A percentile compares a stretch with the other conserved stretches of the same genome.
These are phyloP conservation scores for Clavariopsis aquatica DNA, from an alignment of 495 filamentous ascomycete species.

Conservation along the genomic window DNA sequence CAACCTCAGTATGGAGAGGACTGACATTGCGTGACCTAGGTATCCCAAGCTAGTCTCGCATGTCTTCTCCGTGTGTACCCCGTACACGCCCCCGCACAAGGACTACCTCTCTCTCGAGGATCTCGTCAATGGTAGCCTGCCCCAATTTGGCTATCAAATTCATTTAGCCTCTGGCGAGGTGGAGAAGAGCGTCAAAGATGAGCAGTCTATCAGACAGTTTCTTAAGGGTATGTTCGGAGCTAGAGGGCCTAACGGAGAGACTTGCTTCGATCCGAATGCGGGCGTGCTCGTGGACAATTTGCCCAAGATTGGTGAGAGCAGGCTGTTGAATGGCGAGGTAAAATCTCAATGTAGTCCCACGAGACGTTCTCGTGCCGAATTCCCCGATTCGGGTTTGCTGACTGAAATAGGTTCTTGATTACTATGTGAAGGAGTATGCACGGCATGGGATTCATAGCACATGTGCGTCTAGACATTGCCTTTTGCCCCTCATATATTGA, in stretches of 20 bases:
- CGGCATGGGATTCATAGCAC: constrained; percentile 75
- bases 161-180: constrained; percentile 69
- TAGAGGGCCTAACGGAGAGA: constrained; percentile 54
- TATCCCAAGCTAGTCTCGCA: constrained; percentile 69
- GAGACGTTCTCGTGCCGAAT: not conserved
- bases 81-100: constrained; percentile 58
- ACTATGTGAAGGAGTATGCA: constrained; percentile 69
- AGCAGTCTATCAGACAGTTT: constrained; percentile 64
- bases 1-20: constrained; percentile 7
- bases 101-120: constrained; percentile 55
- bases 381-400: constrained; percentile 6
- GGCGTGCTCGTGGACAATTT: constrained; percentile 63
- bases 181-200: constrained; percentile 58
- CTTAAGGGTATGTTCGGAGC: constrained; percentile 71
- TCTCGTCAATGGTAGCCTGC: constrained; percentile 56
- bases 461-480: constrained; percentile 50
- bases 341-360: not conserved
- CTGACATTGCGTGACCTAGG: constrained; percentile 58
- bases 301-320: constrained; percentile 49
- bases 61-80: constrained; percentile 78
- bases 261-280: constrained; percentile 54
- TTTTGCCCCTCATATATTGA: not conserved
- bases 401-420: constrained; percentile 63
- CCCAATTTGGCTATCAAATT: constrained; percentile 82
- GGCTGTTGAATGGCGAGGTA: constrained; percentile 62